A percentile compares a stretch with the other conserved stretches of the same genome.
Evolutionary conservation across 768 basidiomycete genomes (phyloP).

Genomic region (Lactarius evosmus): DNA sequence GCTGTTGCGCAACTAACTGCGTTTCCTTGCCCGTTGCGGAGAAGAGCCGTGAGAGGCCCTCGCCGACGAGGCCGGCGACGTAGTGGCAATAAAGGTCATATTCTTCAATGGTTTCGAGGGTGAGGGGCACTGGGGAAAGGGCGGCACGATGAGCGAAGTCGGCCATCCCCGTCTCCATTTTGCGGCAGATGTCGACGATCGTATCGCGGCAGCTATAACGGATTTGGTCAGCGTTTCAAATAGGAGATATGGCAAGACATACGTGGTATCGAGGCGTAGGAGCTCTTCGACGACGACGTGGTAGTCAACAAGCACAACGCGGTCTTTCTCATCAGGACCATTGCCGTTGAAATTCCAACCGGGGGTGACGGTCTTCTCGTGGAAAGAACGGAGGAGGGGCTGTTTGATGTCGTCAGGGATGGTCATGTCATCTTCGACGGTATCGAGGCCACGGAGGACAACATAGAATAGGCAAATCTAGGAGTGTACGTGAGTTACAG

Average conservation of each 20-base stretch:
- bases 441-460: conserved; percentile 91
- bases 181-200: conserved; percentile 77
- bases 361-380: conserved; percentile 70
- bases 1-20: conserved; percentile 67
- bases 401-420: conserved; percentile 84
- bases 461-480: conserved; percentile 96
- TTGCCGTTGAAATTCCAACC: conserved; percentile 85
- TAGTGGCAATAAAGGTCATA: conserved; percentile 99
- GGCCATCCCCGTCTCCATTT: conserved; percentile 96
- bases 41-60: conserved; percentile 88
- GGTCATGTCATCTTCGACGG: conserved; percentile 98
- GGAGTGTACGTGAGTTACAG: not conserved
- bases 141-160: conserved; percentile 81
- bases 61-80: conserved; percentile 96
- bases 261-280: conserved; percentile 62
- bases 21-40: conserved; percentile 81
- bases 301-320: conserved; percentile 81
- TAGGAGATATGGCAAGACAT: conserved; percentile 30
- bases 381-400: conserved; percentile 77
- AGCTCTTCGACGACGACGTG: conserved; percentile 78
- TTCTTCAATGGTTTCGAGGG: conserved; percentile 73
- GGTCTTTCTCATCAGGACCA: conserved; percentile 87
- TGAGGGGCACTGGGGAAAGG: conserved; percentile 62
- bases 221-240: not conserved
- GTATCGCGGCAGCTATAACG: conserved; percentile 60